Evolutionary conservation across 257 asterid species (phyloP).

Genomic region (Scutellaria minor): DNA sequence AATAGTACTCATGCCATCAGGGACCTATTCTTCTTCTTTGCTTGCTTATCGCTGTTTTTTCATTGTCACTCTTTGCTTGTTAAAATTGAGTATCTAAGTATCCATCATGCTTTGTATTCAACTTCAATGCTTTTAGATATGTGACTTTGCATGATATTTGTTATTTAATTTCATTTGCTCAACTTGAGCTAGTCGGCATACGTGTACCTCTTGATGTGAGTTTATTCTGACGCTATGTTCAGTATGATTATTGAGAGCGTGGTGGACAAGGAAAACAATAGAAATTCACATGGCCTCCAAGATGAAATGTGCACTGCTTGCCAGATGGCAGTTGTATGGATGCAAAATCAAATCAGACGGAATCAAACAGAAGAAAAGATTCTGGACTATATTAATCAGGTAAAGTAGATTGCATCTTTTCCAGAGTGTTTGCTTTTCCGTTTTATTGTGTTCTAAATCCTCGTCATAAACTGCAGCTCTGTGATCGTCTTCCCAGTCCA

Average conservation of each 20-base stretch:
- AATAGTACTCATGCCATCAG: neutral
- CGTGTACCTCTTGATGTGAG: conserved; percentile 27
- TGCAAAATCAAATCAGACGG: conserved; percentile 65
- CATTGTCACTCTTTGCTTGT: neutral
- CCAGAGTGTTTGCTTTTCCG: neutral
- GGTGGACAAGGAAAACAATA: conserved; percentile 60
- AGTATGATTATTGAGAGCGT: conserved; percentile 83
- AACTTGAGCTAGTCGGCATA: neutral
- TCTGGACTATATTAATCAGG: conserved; percentile 75
- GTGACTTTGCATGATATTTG: conserved; percentile 1
- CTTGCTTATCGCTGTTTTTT: neutral
- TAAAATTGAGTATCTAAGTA: neutral
- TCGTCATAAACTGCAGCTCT: conserved; percentile 55
- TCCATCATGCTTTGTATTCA: neutral
- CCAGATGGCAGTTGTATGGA: conserved; percentile 92
- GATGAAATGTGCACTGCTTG: conserved; percentile 75
- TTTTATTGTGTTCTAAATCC: conserved; percentile 27
- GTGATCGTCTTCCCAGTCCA: conserved; percentile 88
- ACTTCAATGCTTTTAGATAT: neutral
- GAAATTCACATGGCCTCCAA: conserved; percentile 36
- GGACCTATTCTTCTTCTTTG: too few species aligned
- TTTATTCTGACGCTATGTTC: conserved; percentile 29
- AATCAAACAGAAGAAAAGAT: conserved; percentile 71
- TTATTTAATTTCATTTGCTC: neutral
- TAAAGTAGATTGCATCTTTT: conserved; percentile 30